phyloP scores from a whole-genome alignment of 1,284 basidiomycete genomes.

The Trametes pubescens region DNA sequence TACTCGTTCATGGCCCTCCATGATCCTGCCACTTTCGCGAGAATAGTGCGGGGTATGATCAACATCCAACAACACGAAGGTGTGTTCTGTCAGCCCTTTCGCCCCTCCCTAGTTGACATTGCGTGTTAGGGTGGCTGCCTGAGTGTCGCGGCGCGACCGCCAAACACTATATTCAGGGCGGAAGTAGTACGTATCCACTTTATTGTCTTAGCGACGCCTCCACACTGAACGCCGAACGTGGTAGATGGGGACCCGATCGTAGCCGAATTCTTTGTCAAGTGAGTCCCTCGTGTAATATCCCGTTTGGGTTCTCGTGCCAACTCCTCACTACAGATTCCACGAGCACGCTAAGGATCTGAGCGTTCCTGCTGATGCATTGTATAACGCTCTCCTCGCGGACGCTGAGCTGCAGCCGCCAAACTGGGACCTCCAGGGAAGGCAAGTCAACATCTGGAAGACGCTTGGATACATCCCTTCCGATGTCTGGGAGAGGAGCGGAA shows the following conservation, averaged over 20 bases:
- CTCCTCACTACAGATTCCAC: constrained; percentile 49
- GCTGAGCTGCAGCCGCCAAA: constrained; percentile 65
- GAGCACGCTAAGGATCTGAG: constrained; percentile 54
- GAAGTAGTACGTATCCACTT: constrained; percentile 58
- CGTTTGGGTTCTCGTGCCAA: not conserved
- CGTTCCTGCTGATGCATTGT: constrained; percentile 57
- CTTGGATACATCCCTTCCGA: constrained; percentile 63
- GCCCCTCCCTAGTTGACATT: not conserved
- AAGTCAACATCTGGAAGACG: constrained; percentile 60
- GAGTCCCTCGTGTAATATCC: constrained; percentile 20
- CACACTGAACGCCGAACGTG: not conserved
- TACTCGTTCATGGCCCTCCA: constrained; percentile 69
- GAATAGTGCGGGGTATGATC: constrained; percentile 67
- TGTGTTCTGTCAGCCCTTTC: constrained; percentile 29
- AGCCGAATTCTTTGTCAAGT: constrained; percentile 74
- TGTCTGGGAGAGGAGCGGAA: constrained; percentile 59
- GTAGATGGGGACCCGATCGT: constrained; percentile 70
- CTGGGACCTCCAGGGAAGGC: constrained; percentile 71
- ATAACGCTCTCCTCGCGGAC: constrained; percentile 63
- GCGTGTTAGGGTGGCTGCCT: constrained; percentile 61
- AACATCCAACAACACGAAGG: constrained; percentile 75
- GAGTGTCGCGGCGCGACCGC: constrained; percentile 64
- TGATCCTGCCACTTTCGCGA: constrained; percentile 62
- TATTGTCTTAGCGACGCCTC: not conserved
- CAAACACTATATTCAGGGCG: constrained; percentile 65